phyloP scores from a whole-genome alignment of 441 rosid species.

The Mallotus repandus region DNA sequence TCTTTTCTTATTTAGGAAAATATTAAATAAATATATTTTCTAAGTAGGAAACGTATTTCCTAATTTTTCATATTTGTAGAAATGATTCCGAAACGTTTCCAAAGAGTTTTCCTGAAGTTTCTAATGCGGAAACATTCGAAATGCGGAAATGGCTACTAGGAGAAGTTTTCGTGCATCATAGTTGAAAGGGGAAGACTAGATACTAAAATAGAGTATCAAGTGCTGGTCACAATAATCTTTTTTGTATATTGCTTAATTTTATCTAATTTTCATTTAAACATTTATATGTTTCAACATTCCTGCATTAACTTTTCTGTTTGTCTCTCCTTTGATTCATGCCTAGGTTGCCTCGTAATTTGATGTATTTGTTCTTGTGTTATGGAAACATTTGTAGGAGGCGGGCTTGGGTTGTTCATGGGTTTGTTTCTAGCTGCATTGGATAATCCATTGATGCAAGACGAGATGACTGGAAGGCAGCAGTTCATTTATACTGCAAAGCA shows the following conservation, averaged over 20 bases:
- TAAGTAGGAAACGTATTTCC: no score
- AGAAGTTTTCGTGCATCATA: no score
- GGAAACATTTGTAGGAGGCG: slow-evolving; percentile 66
- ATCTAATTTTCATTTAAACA: background rate
- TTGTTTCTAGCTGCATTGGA: slow-evolving; percentile 78
- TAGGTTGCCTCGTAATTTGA: background rate
- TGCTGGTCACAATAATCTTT: background rate
- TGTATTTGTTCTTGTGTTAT: slow-evolving; percentile 11
- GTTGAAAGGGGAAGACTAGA: no score
- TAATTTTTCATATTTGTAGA: no score
- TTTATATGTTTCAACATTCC: background rate
- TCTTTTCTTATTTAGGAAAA: no score
- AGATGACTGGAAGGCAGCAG: slow-evolving; percentile 81
- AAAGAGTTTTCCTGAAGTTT: no score
- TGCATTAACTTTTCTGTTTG: slow-evolving; percentile 1
- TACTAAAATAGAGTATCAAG: no score
- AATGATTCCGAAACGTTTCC: no score
- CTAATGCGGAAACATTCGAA: no score
- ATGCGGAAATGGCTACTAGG: no score
- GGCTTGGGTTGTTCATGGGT: slow-evolving; percentile 86
- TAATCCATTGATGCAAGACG: slow-evolving; percentile 70
- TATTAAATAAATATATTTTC: no score
- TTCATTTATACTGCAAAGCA: slow-evolving; percentile 67
- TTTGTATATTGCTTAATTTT: background rate
- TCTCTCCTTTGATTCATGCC: background rate